Percentiles rank a stretch among this genome's conserved stretches.
These are phyloP conservation scores for Alternaria brassicicola DNA, from an alignment of 2,329 filamentous ascomycete species.

Conservation along the genomic window DNA sequence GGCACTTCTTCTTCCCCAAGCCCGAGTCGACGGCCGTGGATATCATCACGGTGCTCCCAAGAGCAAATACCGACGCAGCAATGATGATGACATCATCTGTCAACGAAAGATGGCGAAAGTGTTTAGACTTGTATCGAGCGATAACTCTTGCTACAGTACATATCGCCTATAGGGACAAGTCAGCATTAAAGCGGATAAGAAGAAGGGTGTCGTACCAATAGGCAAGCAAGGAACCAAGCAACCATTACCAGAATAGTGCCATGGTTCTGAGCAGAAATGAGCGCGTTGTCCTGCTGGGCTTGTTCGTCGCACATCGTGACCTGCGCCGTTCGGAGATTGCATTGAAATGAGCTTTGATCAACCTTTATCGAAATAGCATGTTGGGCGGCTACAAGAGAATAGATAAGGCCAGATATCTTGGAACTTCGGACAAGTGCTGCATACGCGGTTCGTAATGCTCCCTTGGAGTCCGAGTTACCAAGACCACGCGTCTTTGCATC, in stretches of 20 bases:
- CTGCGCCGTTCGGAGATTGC: constrained; percentile 25
- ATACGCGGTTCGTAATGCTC: constrained; percentile 19
- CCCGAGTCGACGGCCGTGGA: constrained; percentile 30
- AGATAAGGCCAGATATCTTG: constrained; percentile 16
- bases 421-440: constrained; percentile 15
- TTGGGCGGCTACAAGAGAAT: constrained; percentile 6
- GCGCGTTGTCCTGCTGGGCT: constrained; percentile 20
- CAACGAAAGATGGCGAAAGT: constrained; percentile 14
- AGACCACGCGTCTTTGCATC: constrained; percentile 14
- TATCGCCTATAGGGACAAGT: constrained; percentile 21
- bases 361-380: constrained; percentile 23
- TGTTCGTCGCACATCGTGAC: constrained; percentile 18
- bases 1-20: constrained; percentile 23
- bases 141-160: constrained; percentile 24
- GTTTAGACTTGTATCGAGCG: constrained; percentile 21
- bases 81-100: constrained; percentile 31
- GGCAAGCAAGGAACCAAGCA: constrained; percentile 34
- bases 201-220: constrained; percentile 22
- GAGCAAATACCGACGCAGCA: constrained; percentile 25
- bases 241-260: constrained; percentile 35
- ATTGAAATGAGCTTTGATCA: constrained; percentile 24
- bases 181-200: background rate
- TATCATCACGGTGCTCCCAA: constrained; percentile 31
- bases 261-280: constrained; percentile 34
- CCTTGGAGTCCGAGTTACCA: constrained; percentile 20